Conservation (phyloP, 345 rosid species). For the Reutealis trisperma region DNA sequence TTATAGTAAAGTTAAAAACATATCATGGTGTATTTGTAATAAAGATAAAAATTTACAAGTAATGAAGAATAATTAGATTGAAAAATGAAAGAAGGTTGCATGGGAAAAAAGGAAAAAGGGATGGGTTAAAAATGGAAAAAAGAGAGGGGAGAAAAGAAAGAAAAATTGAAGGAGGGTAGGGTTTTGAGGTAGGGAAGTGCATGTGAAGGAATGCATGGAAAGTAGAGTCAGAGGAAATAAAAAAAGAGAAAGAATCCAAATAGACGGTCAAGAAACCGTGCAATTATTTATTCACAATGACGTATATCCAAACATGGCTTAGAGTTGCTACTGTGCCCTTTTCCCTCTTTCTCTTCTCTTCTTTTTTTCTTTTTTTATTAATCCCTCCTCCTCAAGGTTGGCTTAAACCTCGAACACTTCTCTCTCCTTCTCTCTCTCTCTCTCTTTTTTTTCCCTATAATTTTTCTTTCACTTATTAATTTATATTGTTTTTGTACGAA, state of each 20-base stretch:
- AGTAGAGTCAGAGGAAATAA: conserved; percentile 44
- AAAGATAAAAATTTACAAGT: not conserved
- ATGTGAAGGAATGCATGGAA: conserved; percentile 74
- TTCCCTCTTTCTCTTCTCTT: not conserved
- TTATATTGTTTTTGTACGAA: conserved; percentile 9
- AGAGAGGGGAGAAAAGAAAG: conserved; percentile 23
- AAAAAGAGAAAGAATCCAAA: conserved; percentile 46
- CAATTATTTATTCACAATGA: conserved; percentile 49
- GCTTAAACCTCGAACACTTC: conserved; percentile 48
- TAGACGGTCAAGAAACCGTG: conserved; percentile 64
- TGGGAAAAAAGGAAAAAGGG: conserved; percentile 25
- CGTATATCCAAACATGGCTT: conserved; percentile 71
- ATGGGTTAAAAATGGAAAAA: conserved; percentile 47
- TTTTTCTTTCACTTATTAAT: not conserved
- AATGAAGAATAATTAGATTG: not conserved
- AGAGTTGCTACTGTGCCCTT: conserved; percentile 32
- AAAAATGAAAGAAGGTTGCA: conserved; percentile 10
- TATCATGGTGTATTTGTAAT: too few relatives aligned
- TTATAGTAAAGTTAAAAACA: too few relatives aligned
- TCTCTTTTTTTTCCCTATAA: not conserved
- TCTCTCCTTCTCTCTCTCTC: not conserved
- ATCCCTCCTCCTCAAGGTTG: conserved; percentile 32
- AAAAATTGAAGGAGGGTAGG: not conserved
- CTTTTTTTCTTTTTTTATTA: conserved; percentile 20
- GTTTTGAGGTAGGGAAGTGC: conserved; percentile 41